Conservation (phyloP, 176 grass and related monocot genomes). For the Thalia dealbata region DNA sequence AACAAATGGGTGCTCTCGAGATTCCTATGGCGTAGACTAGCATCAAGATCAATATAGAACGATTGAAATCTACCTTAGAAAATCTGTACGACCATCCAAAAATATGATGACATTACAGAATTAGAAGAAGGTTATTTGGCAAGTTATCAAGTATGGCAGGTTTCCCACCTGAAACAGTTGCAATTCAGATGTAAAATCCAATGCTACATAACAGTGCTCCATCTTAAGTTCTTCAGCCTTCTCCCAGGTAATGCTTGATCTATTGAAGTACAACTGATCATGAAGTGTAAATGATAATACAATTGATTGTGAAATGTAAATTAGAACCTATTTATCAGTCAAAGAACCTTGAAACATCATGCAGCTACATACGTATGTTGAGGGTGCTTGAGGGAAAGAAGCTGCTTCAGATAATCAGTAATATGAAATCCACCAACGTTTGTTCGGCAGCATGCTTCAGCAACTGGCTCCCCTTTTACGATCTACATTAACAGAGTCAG, state of each 20-base stretch:
- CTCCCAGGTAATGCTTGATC: constrained; percentile 84
- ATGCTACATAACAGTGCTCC: constrained; percentile 83
- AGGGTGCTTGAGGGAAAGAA: constrained; percentile 93
- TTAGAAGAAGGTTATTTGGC: background rate
- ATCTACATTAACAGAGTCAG: constrained; percentile 43
- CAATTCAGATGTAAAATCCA: constrained; percentile 69
- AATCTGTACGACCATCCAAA: background rate
- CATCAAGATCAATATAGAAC: background rate
- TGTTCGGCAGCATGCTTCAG: constrained; percentile 73
- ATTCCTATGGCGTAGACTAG: background rate
- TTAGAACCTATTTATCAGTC: background rate
- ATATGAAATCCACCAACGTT: constrained; percentile 83
- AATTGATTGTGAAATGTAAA: constrained; percentile 15
- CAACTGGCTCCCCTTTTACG: constrained; percentile 77
- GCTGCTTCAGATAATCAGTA: constrained; percentile 92
- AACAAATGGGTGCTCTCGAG: no score
- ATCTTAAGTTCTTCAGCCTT: constrained; percentile 93
- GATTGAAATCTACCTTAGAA: background rate
- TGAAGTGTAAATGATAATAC: constrained; percentile 2
- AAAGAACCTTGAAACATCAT: constrained; percentile 13
- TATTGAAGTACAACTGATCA: constrained; percentile 32
- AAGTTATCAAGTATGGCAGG: constrained; percentile 9
- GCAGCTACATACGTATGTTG: constrained; percentile 47
- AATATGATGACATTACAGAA: constrained; percentile 11
- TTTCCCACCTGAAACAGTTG: constrained; percentile 64